These are phyloP conservation scores for Cyclocybe cylindracea DNA, from an alignment of 768 basidiomycete species.

Conservation along the genomic window DNA sequence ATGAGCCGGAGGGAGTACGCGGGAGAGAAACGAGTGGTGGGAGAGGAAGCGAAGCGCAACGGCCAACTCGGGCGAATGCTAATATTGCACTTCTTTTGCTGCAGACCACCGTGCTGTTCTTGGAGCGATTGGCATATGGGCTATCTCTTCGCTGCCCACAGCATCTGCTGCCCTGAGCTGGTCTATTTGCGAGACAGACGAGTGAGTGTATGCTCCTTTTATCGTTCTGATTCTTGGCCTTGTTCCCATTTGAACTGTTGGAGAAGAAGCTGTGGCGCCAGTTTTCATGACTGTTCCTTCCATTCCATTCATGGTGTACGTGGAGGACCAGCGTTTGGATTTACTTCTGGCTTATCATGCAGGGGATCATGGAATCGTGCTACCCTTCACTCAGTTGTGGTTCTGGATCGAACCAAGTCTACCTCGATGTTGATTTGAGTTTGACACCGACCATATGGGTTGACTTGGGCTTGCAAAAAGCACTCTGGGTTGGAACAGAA, in stretches of 20 bases:
- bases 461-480: too few relatives aligned
- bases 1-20: conserved; percentile 10
- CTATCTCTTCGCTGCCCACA: conserved; percentile 19
- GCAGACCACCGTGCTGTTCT: conserved; percentile 16
- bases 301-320: too few relatives aligned
- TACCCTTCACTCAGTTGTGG: too few relatives aligned
- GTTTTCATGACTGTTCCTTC: too few relatives aligned
- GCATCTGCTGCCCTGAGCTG: conserved; percentile 24
- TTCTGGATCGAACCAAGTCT: too few relatives aligned
- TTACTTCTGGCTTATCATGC: too few relatives aligned
- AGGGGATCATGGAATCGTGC: too few relatives aligned
- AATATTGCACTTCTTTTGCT: neutral
- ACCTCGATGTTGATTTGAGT: too few relatives aligned
- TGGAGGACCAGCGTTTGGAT: too few relatives aligned
- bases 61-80: neutral
- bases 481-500: too few relatives aligned
- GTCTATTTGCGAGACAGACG: conserved; percentile 22
- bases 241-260: neutral
- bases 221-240: neutral
- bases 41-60: neutral
- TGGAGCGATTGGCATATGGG: conserved; percentile 16
- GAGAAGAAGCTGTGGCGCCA: too few relatives aligned
- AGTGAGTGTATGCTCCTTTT: conserved; percentile 15
- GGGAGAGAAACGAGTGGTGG: neutral
- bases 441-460: too few relatives aligned